A percentile compares a stretch with the other conserved stretches of the same genome.
Evolutionary conservation across 805 yeast genomes (phyloP).

Genomic region (Suhomyces vadensis): DNA sequence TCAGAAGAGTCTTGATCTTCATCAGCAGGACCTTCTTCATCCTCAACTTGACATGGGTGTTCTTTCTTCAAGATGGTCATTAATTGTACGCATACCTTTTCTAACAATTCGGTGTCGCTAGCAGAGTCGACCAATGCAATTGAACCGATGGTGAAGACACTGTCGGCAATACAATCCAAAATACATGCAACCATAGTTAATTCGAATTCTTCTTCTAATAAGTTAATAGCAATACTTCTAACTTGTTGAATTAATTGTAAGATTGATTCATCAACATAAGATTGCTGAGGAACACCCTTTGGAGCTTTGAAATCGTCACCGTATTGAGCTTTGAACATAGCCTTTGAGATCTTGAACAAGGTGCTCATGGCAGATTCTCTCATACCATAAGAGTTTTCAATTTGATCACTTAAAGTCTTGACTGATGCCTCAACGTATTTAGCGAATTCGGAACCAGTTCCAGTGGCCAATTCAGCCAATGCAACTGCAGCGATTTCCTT

Average conservation of each 20-base stretch:
- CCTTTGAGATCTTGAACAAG: conserved; percentile 78
- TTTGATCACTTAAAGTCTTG: conserved; percentile 64
- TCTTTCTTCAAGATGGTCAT: conserved; percentile 74
- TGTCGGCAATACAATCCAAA: conserved; percentile 70
- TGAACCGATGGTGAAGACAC: conserved; percentile 71
- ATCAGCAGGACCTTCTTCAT: conserved; percentile 64
- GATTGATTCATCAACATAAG: conserved; percentile 60
- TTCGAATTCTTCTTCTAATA: conserved; percentile 80
- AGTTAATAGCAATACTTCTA: conserved; percentile 61
- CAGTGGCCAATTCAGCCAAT: conserved; percentile 81
- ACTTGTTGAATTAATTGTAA: conserved; percentile 63
- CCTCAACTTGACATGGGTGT: conserved; percentile 78
- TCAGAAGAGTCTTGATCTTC: conserved; percentile 50
- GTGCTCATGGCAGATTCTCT: conserved; percentile 82
- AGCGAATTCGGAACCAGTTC: conserved; percentile 79
- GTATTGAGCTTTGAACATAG: conserved; percentile 59
- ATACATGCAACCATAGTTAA: conserved; percentile 75
- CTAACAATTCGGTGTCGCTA: conserved; percentile 54
- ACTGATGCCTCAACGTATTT: conserved; percentile 73
- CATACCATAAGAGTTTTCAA: conserved; percentile 86
- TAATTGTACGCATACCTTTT: conserved; percentile 67
- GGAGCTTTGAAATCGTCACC: conserved; percentile 54
- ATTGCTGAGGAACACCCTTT: conserved; percentile 60
- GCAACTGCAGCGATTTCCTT: conserved; percentile 95
- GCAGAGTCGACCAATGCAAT: conserved; percentile 63